Base-by-base conservation (phyloP, 1,284 basidiomycete species). In the Ganoderma resinaceum region DNA sequence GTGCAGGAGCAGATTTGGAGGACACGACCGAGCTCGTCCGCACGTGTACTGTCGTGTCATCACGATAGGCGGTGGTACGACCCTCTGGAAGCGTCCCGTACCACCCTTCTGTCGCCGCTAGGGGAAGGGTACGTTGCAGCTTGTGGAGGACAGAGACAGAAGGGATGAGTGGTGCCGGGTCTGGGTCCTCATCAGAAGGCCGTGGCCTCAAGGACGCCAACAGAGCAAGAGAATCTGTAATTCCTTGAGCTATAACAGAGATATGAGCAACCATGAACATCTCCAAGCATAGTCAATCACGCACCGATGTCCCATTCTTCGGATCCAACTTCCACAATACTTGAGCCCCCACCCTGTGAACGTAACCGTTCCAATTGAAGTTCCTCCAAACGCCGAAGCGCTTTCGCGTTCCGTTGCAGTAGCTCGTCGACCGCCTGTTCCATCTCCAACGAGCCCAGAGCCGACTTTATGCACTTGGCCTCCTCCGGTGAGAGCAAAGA, bases 301-400 rank as follows among this genome's bases (percentile, higher is more conserved):
- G 74, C 76, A 93, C 93, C 93, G 66, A 86, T 87, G 71, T 92
- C 88, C 90, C 90, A 92, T 77, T 95, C 93, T 77, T 93, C 92
- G 18, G 91, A 91, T 31, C 84, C 89, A 75, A 88, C 85, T 74
- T 88, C 84, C 5, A 89, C 87, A 31, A 73, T 71, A 66, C 81
- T 85, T 37, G 78, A 78, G 46, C 84, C 82, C 66, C 83, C 83
- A n/a, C 81, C 81, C 38, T 82, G 81, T 31, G 78, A 78, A 16
- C 82, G 81, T 26, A 91, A 77, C 31, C 92, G 85, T 66, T 79
- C 75, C 31, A 80, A 81, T 75, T 94, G 93, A 55, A 95, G 80
- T 70, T 88, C 84, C 71, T 89, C 87, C 18, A 95, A 80, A 62
- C 87, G 82, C 63, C 81, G 76, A 57, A 95, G 79, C 5, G 93